Evolutionary conservation across 805 yeast genomes (phyloP).

Genomic region (Kazachstania taianensis): DNA sequence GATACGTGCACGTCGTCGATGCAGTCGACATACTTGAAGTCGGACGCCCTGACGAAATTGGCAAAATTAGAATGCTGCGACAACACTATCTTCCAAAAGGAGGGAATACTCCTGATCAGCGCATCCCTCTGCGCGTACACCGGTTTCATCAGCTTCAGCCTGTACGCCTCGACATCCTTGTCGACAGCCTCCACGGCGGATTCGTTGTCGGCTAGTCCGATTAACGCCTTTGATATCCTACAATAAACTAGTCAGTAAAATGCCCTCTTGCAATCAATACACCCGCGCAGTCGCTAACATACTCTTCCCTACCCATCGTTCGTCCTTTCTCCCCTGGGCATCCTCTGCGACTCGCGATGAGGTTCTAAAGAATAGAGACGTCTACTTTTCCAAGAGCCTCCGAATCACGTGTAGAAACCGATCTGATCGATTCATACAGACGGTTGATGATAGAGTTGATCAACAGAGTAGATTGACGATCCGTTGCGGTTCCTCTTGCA

Average conservation of each 20-base stretch:
- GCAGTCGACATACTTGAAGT: conserved; percentile 61
- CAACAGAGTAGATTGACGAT: too few species aligned
- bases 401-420: too few species aligned
- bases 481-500: too few species aligned
- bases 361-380: too few species aligned
- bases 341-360: too few species aligned
- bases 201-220: conserved; percentile 45
- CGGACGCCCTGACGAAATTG: conserved; percentile 67
- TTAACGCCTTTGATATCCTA: conserved; percentile 11
- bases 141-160: conserved; percentile 44
- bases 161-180: conserved; percentile 43
- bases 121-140: conserved; percentile 49
- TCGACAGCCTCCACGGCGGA: conserved; percentile 51
- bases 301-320: not conserved
- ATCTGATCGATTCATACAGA: too few species aligned
- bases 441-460: too few species aligned
- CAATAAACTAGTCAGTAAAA: conserved; percentile 1
- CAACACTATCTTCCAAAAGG: conserved; percentile 80
- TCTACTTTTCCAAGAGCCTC: too few species aligned
- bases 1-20: conserved; percentile 55
- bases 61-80: conserved; percentile 80
- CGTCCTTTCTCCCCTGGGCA: too few species aligned
- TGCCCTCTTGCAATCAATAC: not conserved
- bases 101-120: conserved; percentile 46
- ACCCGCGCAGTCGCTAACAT: not conserved